Evolutionary conservation across 2,329 filamentous ascomycete genomes (phyloP).

Genomic region (Mollisiaceae sp.): DNA sequence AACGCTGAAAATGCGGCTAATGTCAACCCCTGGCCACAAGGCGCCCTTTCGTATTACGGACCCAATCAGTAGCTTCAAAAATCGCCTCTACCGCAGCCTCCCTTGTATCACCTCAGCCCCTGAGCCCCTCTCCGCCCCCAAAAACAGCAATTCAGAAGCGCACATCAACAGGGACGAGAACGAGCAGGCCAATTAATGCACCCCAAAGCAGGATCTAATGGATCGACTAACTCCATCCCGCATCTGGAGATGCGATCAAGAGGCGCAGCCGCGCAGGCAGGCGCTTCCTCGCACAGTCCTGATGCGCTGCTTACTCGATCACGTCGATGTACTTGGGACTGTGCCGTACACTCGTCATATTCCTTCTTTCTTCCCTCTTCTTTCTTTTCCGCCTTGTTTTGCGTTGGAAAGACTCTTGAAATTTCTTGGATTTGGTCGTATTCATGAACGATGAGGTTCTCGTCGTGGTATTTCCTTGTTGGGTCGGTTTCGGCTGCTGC

Average conservation of each 20-base stretch:
- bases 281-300: background rate
- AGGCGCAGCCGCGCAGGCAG: background rate
- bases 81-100: background rate
- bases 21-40: background rate
- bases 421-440: constrained; percentile 7
- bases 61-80: background rate
- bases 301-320: constrained; percentile 1
- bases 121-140: background rate
- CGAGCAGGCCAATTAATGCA: background rate
- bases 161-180: background rate
- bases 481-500: constrained; percentile 9
- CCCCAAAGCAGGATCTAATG: background rate
- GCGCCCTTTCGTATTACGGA: background rate
- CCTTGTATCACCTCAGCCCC: background rate
- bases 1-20: background rate
- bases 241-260: background rate
- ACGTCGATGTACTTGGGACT: background rate
- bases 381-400: background rate
- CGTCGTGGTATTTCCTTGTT: constrained; percentile 12
- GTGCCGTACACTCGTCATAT: background rate
- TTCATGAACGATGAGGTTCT: constrained; percentile 13
- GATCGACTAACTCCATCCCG: background rate
- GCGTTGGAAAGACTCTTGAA: background rate
- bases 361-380: background rate
- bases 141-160: background rate